Evolutionary conservation across 345 rosid species (phyloP).

Genomic region (Euphorbia peplus): DNA sequence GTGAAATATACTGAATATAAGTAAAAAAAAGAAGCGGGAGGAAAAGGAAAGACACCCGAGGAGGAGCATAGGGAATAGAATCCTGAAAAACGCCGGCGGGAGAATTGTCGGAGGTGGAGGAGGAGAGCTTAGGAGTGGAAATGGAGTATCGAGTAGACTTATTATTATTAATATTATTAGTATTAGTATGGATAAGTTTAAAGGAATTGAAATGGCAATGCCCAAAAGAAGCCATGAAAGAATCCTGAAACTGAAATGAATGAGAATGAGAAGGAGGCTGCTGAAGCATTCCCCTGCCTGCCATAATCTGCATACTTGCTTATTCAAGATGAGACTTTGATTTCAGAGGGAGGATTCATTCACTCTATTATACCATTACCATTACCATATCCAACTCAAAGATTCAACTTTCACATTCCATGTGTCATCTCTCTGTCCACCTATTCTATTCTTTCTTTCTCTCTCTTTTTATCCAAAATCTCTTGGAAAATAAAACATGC

Average conservation of each 20-base stretch:
- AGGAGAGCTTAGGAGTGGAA: not conserved
- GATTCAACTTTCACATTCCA: not conserved
- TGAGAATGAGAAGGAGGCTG: not conserved
- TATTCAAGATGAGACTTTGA: accelerated
- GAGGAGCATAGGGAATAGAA: slow-evolving; percentile 5
- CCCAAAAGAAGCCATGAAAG: not conserved
- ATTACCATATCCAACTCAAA: too few relatives aligned
- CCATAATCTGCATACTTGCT: not conserved
- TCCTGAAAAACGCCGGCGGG: slow-evolving; percentile 1
- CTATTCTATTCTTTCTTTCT: too few relatives aligned
- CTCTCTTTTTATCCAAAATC: too few relatives aligned
- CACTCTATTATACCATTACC: not conserved
- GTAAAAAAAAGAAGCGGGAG: not conserved
- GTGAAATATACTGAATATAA: not conserved
- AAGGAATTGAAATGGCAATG: not conserved
- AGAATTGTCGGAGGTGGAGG: slow-evolving; percentile 6
- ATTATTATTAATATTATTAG: too few relatives aligned
- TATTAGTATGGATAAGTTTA: slow-evolving; percentile 3
- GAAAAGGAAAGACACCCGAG: slow-evolving; percentile 13
- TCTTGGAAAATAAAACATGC: too few relatives aligned
- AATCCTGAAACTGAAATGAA: not conserved
- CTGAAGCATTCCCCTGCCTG: not conserved
- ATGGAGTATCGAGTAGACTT: not conserved
- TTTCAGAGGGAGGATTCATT: not conserved
- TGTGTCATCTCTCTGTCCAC: not conserved